Evolutionary conservation across 805 yeast species (phyloP), one percentile per base, ranked within the genome.

Genomic region (Scheffersomyces ergatensis): DNA sequence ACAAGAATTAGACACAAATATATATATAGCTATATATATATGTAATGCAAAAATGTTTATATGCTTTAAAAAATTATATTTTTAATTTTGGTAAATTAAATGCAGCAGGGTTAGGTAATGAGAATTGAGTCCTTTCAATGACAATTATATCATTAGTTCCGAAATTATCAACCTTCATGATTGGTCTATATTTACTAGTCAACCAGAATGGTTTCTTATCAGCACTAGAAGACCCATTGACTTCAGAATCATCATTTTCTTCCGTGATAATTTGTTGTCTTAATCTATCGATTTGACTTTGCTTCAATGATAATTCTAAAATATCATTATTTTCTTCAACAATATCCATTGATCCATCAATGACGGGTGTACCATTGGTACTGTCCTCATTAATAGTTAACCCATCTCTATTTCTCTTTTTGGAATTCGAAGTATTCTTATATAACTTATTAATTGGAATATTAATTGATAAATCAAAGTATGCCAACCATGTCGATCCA

Each of bases 401-500:
- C 3, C 77, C 77, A 30, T 71, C 69, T 40, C 69, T 61, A 37
- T 60, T 69, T 50, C 77, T 64, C 55, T 75, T 76, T 40, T 74
- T 63, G 17, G 58, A 44, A 27, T 45, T 47, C 5, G 47, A 46
- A 49, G 60, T 33, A 18, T 59, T 56, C 56, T 53, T 56, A 39
- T 57, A 57, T 24, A 39, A 31, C 45, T 63, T 65, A 39, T 54
- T 51, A 15, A 73, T 60, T 12, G 87, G 84, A 38, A 82, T 60
- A 53, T 83, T 78, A 39, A 71, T 57, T 7, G 73, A 59, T 48
- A 86, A 62, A 59, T 92, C 92, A 37, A 92, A 74, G 58, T 77
- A 85, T 3, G 84, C 77, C 13, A 90, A 49, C 95, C 96, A 92
- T 38, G 77, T 77, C 16, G 85, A 73, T 1, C 97, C 95, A 78